phyloP scores from a whole-genome alignment of 2,329 filamentous ascomycete species.

The Proliferodiscus dingleyae region DNA sequence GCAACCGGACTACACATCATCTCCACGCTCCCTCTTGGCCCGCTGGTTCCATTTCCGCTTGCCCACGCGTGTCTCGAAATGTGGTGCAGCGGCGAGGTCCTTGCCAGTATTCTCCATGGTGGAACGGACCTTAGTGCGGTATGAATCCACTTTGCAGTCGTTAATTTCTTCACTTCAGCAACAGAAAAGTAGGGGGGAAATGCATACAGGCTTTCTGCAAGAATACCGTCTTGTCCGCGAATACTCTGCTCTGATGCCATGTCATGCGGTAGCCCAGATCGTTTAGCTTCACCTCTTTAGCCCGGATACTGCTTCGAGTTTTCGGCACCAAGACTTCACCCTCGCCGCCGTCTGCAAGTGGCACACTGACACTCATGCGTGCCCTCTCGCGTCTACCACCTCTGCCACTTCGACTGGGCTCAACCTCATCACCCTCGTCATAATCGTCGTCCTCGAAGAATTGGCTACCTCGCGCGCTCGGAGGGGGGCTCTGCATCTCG shows the following conservation, averaged over 20 bases:
- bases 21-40: conserved; percentile 35
- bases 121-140: conserved; percentile 84
- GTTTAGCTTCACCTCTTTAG: conserved; percentile 85
- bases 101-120: conserved; percentile 75
- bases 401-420: conserved; percentile 28
- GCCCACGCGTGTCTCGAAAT: conserved; percentile 84
- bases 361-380: conserved; percentile 55
- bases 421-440: conserved; percentile 46
- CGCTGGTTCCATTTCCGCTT: conserved; percentile 71
- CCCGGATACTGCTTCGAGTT: conserved; percentile 63
- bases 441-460: conserved; percentile 70
- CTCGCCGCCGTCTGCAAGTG: conserved; percentile 64
- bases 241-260: conserved; percentile 91
- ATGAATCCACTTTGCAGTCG: conserved; percentile 71
- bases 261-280: conserved; percentile 93
- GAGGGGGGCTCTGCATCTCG: conserved; percentile 84
- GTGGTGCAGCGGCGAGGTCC: conserved; percentile 68
- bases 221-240: conserved; percentile 80
- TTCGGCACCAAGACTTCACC: conserved; percentile 70
- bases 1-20: conserved; percentile 7
- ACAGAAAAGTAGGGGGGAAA: neutral
- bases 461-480: conserved; percentile 66
- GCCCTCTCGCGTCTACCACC: conserved; percentile 22
- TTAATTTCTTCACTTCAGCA: neutral
- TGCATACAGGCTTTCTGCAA: conserved; percentile 87